Percentiles rank a stretch among this genome's conserved stretches.
Evolutionary conservation across 768 basidiomycete species (phyloP).

Genomic region (Tephrocybe rancida): DNA sequence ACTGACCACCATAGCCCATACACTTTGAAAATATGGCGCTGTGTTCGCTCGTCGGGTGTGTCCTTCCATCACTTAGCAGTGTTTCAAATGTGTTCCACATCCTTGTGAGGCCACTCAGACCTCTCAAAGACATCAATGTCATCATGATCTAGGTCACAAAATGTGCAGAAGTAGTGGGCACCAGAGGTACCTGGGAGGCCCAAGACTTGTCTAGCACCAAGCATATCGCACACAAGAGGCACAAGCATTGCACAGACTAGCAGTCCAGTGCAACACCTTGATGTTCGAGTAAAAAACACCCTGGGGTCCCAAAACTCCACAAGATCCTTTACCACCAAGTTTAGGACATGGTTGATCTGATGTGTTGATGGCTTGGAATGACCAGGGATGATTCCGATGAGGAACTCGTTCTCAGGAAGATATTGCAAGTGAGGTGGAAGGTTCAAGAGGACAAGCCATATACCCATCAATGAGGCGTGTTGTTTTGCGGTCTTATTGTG

Average conservation of each 20-base stretch:
- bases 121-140: too few species aligned
- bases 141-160: too few species aligned
- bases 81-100: too few species aligned
- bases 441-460: constrained; percentile 34
- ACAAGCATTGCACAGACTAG: constrained; percentile 12
- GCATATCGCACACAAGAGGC: too few species aligned
- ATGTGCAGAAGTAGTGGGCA: too few species aligned
- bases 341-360: constrained; percentile 36
- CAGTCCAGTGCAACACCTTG: not conserved
- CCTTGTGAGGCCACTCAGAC: too few species aligned
- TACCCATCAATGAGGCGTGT: constrained; percentile 21
- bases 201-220: too few species aligned
- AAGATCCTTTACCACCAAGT: constrained; percentile 36
- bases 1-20: too few species aligned
- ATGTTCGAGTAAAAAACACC: constrained; percentile 8
- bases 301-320: constrained; percentile 29
- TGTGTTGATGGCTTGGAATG: constrained; percentile 34
- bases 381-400: constrained; percentile 44
- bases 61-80: too few species aligned
- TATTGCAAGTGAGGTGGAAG: constrained; percentile 35
- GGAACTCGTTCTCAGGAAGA: constrained; percentile 40
- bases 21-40: too few species aligned
- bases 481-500: constrained; percentile 25
- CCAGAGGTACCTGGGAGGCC: too few species aligned
- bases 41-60: too few species aligned